A percentile compares a stretch with the other conserved stretches of the same genome.
phyloP scores from a whole-genome alignment of 2,329 filamentous ascomycete species.

The Sporothrix variecibatus region DNA sequence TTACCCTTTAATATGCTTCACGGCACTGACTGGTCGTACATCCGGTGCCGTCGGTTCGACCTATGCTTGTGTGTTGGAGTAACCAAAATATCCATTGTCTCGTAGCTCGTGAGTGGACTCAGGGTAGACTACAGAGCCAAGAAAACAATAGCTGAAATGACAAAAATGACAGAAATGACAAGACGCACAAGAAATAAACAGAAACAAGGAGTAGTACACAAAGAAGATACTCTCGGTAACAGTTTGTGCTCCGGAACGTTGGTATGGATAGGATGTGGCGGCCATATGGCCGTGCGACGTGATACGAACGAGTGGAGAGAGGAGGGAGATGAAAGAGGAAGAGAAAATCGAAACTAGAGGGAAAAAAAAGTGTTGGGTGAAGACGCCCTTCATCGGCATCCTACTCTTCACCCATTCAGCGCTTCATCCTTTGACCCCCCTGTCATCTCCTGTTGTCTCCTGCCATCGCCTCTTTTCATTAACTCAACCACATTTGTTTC shows the following conservation, averaged over 20 bases:
- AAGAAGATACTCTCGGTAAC: background rate
- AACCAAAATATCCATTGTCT: background rate
- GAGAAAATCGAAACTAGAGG: background rate
- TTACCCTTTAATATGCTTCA: background rate
- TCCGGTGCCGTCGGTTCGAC: slow-evolving; percentile 7
- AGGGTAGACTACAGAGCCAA: background rate
- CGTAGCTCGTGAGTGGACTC: background rate
- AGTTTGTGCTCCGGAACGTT: background rate
- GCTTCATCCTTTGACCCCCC: background rate
- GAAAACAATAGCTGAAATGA: background rate
- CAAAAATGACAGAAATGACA: background rate
- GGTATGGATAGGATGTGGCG: background rate
- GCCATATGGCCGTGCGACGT: slow-evolving; percentile 11
- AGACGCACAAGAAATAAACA: background rate
- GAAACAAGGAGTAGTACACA: background rate
- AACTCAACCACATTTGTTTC: background rate
- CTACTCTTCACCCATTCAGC: background rate
- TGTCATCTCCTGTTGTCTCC: background rate
- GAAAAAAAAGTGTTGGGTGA: background rate
- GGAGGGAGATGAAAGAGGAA: background rate
- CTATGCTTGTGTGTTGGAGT: slow-evolving; percentile 10
- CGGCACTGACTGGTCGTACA: background rate
- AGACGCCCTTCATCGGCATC: background rate
- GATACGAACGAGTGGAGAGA: slow-evolving; percentile 4
- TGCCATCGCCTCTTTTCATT: background rate